Base-by-base conservation (phyloP, 2,329 filamentous ascomycete species). In the Gaeumannomyces sp. region DNA sequence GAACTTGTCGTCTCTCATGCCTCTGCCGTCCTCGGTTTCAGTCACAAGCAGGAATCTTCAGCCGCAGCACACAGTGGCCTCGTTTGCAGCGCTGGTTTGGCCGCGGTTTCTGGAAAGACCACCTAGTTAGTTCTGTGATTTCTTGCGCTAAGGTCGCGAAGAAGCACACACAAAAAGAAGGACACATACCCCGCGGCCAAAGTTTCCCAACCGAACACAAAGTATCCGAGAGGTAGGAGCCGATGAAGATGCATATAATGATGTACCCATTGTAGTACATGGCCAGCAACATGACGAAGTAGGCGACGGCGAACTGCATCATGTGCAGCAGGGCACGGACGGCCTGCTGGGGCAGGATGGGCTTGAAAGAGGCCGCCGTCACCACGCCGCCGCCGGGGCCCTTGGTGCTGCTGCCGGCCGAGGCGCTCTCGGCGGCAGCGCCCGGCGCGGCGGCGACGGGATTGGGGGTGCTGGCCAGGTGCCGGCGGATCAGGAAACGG, bases 171-270 rank as follows among this genome's bases (percentile, higher is more conserved):
- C 2, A 45, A 22, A 5, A 45, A 45, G 13, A 45, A 45, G 13
- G 6, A 29, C 16, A 70, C 70, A 64, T 33, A 71, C 70, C 64
- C 62, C 27, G 62, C 64, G 11, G 71, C 73, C 45, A 85, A 70
- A 0, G 74, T 77, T 73, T 90, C 89, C 89, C 90, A 93, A 35
- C 87, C 84, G 73, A 92, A 94, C 66, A 91, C 72, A 68, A 93
- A 91, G 16, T 84, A 81, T 22, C 91, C 92, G 6, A 93, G 6
- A 93, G 65, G 68, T 86, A 92, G 0, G 89, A 86, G 1, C 92
- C 92, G 64, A 94, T 83, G 67, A 94, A 85, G 73, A 95, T 92
- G 69, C 87, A 91, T 66, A 94, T 88, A 74, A 95, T 91, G 68
- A 95, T 83, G 75, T 92, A 95, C 13, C 88, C 85, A 69, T 86